Percentiles rank a stretch among this genome's conserved stretches.
Evolutionary conservation across 2,329 filamentous ascomycete species (phyloP).

Genomic region (Penicillium nordicum): DNA sequence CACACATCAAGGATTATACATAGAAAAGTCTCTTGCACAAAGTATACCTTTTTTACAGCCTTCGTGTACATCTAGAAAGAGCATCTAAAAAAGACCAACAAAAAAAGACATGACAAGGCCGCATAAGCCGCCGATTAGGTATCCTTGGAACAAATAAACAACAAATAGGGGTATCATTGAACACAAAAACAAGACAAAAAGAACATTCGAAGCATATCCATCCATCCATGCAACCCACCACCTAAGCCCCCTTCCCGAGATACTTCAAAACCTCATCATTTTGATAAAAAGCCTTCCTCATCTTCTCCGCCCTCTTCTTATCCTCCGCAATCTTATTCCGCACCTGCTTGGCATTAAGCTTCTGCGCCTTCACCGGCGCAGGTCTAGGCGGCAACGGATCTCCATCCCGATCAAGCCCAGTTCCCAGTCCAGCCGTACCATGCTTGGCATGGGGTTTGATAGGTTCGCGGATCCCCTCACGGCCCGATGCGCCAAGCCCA

Average conservation of each 20-base stretch:
- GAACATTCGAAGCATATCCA: background rate
- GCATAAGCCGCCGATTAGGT: too few relatives aligned
- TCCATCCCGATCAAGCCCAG: constrained; percentile 35
- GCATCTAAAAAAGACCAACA: too few relatives aligned
- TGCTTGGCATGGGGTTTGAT: constrained; percentile 70
- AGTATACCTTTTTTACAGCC: too few relatives aligned
- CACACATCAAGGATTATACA: too few relatives aligned
- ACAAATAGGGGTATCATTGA: constrained; percentile 1
- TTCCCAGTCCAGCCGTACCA: constrained; percentile 71
- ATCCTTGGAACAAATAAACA: background rate
- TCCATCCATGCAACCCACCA: background rate
- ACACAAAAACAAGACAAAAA: background rate
- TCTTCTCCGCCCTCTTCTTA: constrained; percentile 58
- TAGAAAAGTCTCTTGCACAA: too few relatives aligned
- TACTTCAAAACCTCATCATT: constrained; percentile 75
- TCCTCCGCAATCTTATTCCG: constrained; percentile 61
- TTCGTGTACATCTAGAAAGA: too few relatives aligned
- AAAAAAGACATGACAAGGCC: too few relatives aligned
- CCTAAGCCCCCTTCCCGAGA: constrained; percentile 46
- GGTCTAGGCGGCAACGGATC: constrained; percentile 29
- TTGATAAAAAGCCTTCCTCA: constrained; percentile 70
- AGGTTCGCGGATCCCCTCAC: constrained; percentile 70
- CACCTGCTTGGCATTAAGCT: constrained; percentile 67
- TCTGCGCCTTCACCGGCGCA: constrained; percentile 44
- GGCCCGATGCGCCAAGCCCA: constrained; percentile 66